Conservation (phyloP, 495 filamentous ascomycete genomes). For the Neurospora sp. region DNA sequence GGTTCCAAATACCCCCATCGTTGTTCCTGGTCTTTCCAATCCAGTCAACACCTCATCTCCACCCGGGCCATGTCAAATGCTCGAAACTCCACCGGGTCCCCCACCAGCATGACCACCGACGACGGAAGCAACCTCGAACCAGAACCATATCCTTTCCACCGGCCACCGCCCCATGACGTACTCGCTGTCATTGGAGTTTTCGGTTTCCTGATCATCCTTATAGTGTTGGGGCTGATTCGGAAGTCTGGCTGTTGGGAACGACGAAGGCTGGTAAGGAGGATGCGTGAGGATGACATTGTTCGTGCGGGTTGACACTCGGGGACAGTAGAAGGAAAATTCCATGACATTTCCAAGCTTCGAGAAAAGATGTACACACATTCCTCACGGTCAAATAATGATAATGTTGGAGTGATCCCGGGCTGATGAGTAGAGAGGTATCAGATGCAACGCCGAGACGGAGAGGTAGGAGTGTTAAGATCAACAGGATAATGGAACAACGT, state of each 20-base stretch:
- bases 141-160: accelerated
- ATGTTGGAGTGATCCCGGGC: no score
- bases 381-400: no score
- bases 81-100: neutral
- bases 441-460: no score
- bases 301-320: neutral
- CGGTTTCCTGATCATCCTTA: neutral
- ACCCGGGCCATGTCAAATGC: neutral
- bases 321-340: no score
- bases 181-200: neutral
- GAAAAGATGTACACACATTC: no score
- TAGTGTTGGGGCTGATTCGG: neutral
- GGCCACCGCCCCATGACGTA: neutral
- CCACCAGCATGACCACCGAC: neutral
- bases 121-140: neutral
- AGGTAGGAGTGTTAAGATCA: no score
- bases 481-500: no score
- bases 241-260: neutral
- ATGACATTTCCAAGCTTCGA: no score
- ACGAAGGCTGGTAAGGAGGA: neutral
- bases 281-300: neutral
- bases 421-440: no score
- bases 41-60: no score
- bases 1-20: no score
- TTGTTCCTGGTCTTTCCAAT: no score